Conservation (phyloP, 495 filamentous ascomycete genomes). For the Aspergillus sclerotiicarbonarius region DNA sequence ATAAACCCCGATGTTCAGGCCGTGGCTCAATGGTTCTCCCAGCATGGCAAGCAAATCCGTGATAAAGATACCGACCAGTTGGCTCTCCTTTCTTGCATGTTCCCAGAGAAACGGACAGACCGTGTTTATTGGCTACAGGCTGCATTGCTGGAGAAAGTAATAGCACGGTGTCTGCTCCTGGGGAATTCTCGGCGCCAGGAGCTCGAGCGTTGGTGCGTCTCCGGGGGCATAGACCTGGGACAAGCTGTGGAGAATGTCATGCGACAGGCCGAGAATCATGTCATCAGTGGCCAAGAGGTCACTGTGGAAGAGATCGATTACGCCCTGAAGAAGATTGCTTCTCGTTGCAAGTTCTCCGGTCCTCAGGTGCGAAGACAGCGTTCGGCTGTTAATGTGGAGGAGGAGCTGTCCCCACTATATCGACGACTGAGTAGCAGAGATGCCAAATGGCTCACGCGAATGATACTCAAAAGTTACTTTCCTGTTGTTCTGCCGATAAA, state of each 20-base stretch:
- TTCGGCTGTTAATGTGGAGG: conserved; percentile 41
- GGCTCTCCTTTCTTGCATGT: conserved; percentile 67
- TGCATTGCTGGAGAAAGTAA: conserved; percentile 63
- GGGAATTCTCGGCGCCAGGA: conserved; percentile 57
- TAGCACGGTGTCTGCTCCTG: conserved; percentile 63
- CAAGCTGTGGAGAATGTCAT: conserved; percentile 67
- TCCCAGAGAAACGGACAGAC: conserved; percentile 72
- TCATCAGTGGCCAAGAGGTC: conserved; percentile 41
- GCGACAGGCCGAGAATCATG: conserved; percentile 56
- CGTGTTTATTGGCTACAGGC: conserved; percentile 68
- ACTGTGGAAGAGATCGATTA: conserved; percentile 74
- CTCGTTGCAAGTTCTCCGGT: conserved; percentile 65
- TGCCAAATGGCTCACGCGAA: conserved; percentile 84
- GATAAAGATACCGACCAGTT: conserved; percentile 49
- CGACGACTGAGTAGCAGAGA: conserved; percentile 62
- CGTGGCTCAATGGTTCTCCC: conserved; percentile 59
- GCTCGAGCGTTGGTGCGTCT: conserved; percentile 58
- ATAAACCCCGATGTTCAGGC: conserved; percentile 34
- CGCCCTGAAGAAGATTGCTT: conserved; percentile 61
- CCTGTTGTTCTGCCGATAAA: conserved; percentile 56
- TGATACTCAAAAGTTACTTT: conserved; percentile 73
- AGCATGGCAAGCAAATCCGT: conserved; percentile 51
- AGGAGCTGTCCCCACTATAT: conserved; percentile 54
- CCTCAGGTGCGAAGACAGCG: conserved; percentile 55
- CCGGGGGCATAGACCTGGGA: conserved; percentile 63